These are phyloP conservation scores for Triticum turgidum DNA, from an alignment of 176 grass and related monocot genomes.

Conservation along the genomic window DNA sequence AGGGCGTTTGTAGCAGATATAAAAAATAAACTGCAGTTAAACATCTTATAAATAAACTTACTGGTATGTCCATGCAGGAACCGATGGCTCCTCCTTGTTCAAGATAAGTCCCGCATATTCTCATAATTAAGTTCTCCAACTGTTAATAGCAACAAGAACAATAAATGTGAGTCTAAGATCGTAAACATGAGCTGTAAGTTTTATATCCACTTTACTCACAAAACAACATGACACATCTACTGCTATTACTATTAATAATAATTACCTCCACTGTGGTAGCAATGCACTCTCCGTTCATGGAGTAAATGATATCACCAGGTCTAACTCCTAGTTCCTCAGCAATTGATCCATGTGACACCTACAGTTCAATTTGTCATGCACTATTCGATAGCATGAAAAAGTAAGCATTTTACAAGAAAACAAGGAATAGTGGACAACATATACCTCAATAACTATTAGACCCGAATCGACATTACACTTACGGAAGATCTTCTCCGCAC, in stretches of 20 bases:
- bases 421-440: background rate
- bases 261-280: background rate
- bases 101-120: background rate
- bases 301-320: background rate
- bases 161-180: background rate
- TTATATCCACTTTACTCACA: background rate
- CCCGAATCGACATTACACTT: background rate
- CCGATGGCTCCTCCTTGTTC: background rate
- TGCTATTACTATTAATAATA: background rate
- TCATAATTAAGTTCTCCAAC: background rate
- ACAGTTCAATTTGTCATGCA: background rate
- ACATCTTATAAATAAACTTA: background rate
- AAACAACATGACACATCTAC: background rate
- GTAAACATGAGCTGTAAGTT: background rate
- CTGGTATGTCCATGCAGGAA: background rate
- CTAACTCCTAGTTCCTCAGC: background rate
- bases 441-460: background rate
- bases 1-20: no score
- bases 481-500: background rate
- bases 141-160: background rate
- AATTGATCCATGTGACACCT: background rate
- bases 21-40: background rate
- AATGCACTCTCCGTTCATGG: background rate
- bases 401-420: background rate
- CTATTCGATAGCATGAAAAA: background rate